Base-by-base conservation (phyloP, 257 asterid genomes). In the Capsicum chinense region DNA sequence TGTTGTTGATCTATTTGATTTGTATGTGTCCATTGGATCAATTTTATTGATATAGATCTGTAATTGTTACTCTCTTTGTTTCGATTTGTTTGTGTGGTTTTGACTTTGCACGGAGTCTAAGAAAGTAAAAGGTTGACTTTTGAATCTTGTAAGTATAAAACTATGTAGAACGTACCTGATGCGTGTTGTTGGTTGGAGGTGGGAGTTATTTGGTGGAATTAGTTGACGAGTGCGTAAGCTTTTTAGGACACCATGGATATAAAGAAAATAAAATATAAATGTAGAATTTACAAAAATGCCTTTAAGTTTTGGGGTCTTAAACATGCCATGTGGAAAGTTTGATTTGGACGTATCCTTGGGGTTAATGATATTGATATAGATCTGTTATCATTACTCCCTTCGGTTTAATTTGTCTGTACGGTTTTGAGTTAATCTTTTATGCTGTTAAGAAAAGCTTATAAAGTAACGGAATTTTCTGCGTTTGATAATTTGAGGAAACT, bases 1-100 rank as follows among this genome's bases (percentile, higher is more conserved):
- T 56, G 48, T 47, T 48, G 80, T 48, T 56, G 56, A 73, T 48
- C 58, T 14, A 73, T 73, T 70, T 70, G 56, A 39, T 70, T 12
- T 70, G 15, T 4, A 70, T 70, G 35, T 68, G 7, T 67, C n/a
- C 42, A 67, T 67, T 48, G 50, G 74, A n/a, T 35, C 33, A 42
- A 39, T 69, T 21, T 39, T 42, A 70, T 70, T 70, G 16, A 56
- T 70, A 71, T 74, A 63, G 84, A 81, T 66, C 60, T 63, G 5
- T 47, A n/a, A 15, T 48, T 48, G 5, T 11, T 42, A 44, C 48
- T 44, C 48, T 6, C 48, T 44, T 6, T 44, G 6, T 4, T 44
- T 44, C 48, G 7, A 44, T 5, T 44, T 44, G 48, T 44, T 44
- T 44, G 48, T 6, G 7, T 6, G 48, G 6, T 44, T 44, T 44